Percentiles rank a stretch among this genome's conserved stretches.
Conservation (phyloP, 192 early-diverging fungal species). For the Allomyces macrogynus region DNA sequence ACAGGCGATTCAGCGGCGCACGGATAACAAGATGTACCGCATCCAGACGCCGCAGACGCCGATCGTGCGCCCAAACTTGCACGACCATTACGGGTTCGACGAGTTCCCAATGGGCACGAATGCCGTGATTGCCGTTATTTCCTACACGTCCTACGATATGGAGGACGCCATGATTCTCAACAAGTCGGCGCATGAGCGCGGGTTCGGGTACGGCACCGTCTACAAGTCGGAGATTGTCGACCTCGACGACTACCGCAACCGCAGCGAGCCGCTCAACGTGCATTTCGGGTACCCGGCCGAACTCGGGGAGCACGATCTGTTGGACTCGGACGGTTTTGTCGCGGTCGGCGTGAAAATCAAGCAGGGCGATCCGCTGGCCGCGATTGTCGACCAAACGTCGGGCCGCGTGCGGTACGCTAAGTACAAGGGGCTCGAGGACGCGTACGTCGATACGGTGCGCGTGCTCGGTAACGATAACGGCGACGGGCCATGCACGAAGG, state of each 20-base stretch:
- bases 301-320: slow-evolving; percentile 27
- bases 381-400: slow-evolving; percentile 63
- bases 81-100: slow-evolving; percentile 79
- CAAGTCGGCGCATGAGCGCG: slow-evolving; percentile 83
- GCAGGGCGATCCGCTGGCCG: slow-evolving; percentile 75
- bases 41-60: slow-evolving; percentile 93
- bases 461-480: slow-evolving; percentile 52
- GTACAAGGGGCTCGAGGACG: slow-evolving; percentile 79
- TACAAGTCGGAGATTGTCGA: slow-evolving; percentile 90
- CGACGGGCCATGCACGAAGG: slow-evolving; percentile 52
- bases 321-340: slow-evolving; percentile 81
- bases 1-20: slow-evolving; percentile 65
- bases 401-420: slow-evolving; percentile 48
- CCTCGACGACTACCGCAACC: slow-evolving; percentile 41
- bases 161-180: slow-evolving; percentile 97
- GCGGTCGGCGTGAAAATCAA: slow-evolving; percentile 51
- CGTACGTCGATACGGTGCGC: slow-evolving; percentile 83
- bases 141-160: slow-evolving; percentile 99
- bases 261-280: slow-evolving; percentile 51
- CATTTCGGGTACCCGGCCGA: slow-evolving; percentile 59
- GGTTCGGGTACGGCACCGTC: slow-evolving; percentile 87
- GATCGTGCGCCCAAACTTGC: slow-evolving; percentile 67
- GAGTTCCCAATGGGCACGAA: slow-evolving; percentile 93
- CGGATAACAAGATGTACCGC: slow-evolving; percentile 96
- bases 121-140: slow-evolving; percentile 89